phyloP scores from a whole-genome alignment of 371 early-diverging fungal genomes.

The Conidiobolus incongruus region DNA sequence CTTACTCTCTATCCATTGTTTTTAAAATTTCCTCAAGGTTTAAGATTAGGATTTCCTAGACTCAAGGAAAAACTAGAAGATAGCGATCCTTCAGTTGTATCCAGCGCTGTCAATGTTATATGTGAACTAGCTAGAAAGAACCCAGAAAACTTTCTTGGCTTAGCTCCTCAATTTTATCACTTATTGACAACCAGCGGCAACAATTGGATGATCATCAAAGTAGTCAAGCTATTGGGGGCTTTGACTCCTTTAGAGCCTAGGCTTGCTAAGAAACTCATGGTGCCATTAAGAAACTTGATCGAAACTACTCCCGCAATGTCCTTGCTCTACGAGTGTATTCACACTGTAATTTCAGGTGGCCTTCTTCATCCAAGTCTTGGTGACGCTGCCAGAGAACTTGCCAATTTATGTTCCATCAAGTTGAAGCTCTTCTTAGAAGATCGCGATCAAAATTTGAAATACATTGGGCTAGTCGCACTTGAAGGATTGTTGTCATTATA shows the following conservation, averaged over 20 bases:
- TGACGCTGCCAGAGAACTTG: conserved; percentile 30
- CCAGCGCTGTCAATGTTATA: conserved; percentile 77
- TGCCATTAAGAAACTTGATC: conserved; percentile 61
- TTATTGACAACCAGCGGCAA: conserved; percentile 68
- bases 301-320: conserved; percentile 83
- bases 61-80: conserved; percentile 81
- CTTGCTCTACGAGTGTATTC: conserved; percentile 81
- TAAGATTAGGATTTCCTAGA: conserved; percentile 60
- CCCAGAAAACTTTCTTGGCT: conserved; percentile 71
- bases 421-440: conserved; percentile 66
- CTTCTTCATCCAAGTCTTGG: conserved; percentile 43
- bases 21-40: conserved; percentile 70
- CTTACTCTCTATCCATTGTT: conserved; percentile 75
- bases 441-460: conserved; percentile 83
- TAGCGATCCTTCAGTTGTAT: conserved; percentile 77
- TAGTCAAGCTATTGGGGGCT: conserved; percentile 86
- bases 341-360: conserved; percentile 75
- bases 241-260: conserved; percentile 85
- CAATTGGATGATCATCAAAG: conserved; percentile 96
- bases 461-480: conserved; percentile 73
- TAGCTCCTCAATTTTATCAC: conserved; percentile 83
- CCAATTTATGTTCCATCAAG: conserved; percentile 68
- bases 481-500: conserved; percentile 52
- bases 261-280: conserved; percentile 66
- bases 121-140: conserved; percentile 84